Evolutionary conservation across 306 rosid genomes (phyloP), one percentile per base, ranked within the genome.

Genomic region (Dryas drummondii): DNA sequence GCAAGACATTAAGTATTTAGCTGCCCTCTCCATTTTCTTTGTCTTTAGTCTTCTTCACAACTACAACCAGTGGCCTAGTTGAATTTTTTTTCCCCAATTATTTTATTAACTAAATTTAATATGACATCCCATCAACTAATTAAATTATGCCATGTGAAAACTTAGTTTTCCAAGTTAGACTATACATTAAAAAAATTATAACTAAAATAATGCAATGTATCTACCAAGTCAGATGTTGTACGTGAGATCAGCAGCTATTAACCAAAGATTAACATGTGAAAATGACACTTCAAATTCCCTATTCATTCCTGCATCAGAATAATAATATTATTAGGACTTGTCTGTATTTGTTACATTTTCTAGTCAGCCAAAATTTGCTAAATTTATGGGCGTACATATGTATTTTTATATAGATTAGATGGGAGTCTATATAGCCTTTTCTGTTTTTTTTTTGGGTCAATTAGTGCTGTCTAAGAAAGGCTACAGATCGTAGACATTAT

Each of bases 201-300:
- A 49, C 15, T 48, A 49, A 66, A 26, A 15, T 50, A 55, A 56
- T 71, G 68, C 40, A 16, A 32, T 57, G 46, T 27, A 59, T 45
- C 66, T 56, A 22, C 53, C 10, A 72, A 72, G 67, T 72, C 48
- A 72, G 5, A 72, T 72, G 45, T 22, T 56, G 76, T 49, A 58
- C 22, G 22, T 22, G 22, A 1, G 22, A 22, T 22, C 22, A 22
- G 22, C 22, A 22, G 22, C 22, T 17, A 26, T 5, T 55, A 75
- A 64, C 16, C 40, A 6, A 59, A 0, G 16, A 80, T 45, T 48
- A 79, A 60, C 46, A 55, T n/a, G 70, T 77, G 77, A 82, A 78
- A 80, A 70, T 53, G 78, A 80, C 69, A 53, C 47, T 64, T 45
- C 0, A 42, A 72, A 74, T 68, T 79, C 77, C 14, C 37, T 32